A percentile compares a stretch with the other conserved stretches of the same genome.
These are phyloP conservation scores for Obba rivulosa DNA, from an alignment of 768 basidiomycete species.

Conservation along the genomic window DNA sequence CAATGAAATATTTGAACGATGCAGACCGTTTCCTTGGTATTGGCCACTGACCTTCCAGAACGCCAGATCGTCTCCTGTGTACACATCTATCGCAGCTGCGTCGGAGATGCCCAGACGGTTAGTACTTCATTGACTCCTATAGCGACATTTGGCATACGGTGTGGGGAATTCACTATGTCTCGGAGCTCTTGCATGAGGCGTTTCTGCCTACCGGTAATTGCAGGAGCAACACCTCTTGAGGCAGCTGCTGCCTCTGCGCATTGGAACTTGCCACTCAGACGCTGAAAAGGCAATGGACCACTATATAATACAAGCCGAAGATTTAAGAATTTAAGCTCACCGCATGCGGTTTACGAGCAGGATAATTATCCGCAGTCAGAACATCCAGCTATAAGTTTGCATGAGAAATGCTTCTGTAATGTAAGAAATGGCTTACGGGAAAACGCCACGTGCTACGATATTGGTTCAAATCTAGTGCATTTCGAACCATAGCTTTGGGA, in stretches of 20 bases:
- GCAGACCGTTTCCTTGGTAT: neutral
- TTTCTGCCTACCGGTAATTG: neutral
- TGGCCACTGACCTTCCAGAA: slow-evolving; percentile 11
- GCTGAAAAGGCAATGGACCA: neutral
- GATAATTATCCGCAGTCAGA: slow-evolving; percentile 1
- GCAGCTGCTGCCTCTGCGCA: neutral
- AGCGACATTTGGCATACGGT: neutral
- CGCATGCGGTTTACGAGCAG: slow-evolving; percentile 3
- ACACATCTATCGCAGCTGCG: slow-evolving; percentile 5
- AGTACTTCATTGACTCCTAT: neutral
- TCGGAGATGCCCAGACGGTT: neutral
- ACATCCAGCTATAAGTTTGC: neutral
- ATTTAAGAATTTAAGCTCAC: neutral
- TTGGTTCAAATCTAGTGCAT: neutral
- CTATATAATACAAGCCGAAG: neutral
- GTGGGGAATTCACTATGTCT: slow-evolving; percentile 3
- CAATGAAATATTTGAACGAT: neutral
- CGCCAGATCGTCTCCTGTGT: slow-evolving; percentile 4
- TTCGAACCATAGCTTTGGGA: neutral
- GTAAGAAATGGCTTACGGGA: neutral
- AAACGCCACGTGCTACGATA: neutral
- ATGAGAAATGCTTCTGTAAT: neutral
- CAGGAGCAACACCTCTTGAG: neutral
- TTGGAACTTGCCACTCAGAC: neutral
- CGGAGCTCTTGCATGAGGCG: slow-evolving; percentile 8